A percentile compares a stretch with the other conserved stretches of the same genome.
Evolutionary conservation across 2,329 filamentous ascomycete species (phyloP).

Genomic region (Sarocladium strictum): DNA sequence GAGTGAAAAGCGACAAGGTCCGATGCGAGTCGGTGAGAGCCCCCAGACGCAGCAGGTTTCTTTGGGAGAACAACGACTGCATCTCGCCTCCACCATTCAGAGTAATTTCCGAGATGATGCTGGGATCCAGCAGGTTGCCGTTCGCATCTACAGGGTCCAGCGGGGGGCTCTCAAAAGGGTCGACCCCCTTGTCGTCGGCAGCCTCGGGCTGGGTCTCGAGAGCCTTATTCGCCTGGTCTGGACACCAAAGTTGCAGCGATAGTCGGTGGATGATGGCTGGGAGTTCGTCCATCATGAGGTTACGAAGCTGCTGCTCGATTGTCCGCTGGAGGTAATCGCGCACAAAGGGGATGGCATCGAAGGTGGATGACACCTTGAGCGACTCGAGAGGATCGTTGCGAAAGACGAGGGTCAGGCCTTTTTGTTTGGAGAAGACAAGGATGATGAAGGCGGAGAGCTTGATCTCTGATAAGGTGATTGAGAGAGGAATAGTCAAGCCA

Average conservation of each 20-base stretch:
- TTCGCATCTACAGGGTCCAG: slow-evolving; percentile 76
- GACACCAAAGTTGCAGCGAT: slow-evolving; percentile 82
- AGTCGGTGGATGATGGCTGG: slow-evolving; percentile 93
- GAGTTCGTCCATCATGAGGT: slow-evolving; percentile 95
- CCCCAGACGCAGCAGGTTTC: slow-evolving; percentile 80
- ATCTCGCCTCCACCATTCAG: slow-evolving; percentile 76
- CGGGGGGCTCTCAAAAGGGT: slow-evolving; percentile 77
- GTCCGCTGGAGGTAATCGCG: slow-evolving; percentile 94
- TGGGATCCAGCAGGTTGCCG: slow-evolving; percentile 70
- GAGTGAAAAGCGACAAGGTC: slow-evolving; percentile 86
- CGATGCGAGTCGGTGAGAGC: slow-evolving; percentile 82
- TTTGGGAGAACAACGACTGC: slow-evolving; percentile 89
- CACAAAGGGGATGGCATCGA: slow-evolving; percentile 98
- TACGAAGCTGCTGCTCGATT: slow-evolving; percentile 87
- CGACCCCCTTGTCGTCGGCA: slow-evolving; percentile 54
- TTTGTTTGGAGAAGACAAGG: slow-evolving; percentile 93
- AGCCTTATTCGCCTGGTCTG: slow-evolving; percentile 60
- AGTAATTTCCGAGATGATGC: slow-evolving; percentile 68
- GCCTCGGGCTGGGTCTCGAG: slow-evolving; percentile 42
- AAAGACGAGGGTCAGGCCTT: slow-evolving; percentile 93
- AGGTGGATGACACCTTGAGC: slow-evolving; percentile 96
- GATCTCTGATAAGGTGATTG: slow-evolving; percentile 93
- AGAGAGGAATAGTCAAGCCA: slow-evolving; percentile 91
- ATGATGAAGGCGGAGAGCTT: slow-evolving; percentile 96
- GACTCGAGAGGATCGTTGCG: slow-evolving; percentile 97